Base-by-base conservation (phyloP, 108 stramenopile genomes). In the Pseudonitzschia delicatissima region DNA sequence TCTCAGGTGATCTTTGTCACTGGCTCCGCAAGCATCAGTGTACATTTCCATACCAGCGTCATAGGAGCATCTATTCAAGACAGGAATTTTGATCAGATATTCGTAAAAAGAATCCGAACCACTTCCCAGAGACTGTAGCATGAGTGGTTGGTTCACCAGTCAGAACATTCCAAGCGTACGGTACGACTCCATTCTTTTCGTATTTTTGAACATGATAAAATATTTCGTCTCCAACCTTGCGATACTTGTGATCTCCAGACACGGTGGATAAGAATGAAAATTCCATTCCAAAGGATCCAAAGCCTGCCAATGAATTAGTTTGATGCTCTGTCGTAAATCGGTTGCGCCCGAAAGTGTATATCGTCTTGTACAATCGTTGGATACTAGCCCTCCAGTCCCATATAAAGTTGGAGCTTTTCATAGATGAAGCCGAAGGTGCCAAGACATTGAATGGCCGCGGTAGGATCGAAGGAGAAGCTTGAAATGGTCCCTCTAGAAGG, bases 41-140 rank as follows among this genome's bases (percentile, higher is more conserved):
- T 61, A 61, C 72, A 61, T 67, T 67, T 51, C 50, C 64, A 73
- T 45, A 5, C 33, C 67, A 26, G n/a, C 50, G 44, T 45, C 34
- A 4, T 42, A 36, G 35, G 25, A 55, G 20, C 60, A 61, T 17
- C 60, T 26, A 61, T 61, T 48, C 45, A 72, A 36, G 5, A 69
- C n/a, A 37, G 74, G 48, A 12, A 40, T 32, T 59, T 92, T 92
- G 3, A 88, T 55, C 58, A 92, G 67, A 61, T 92, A 92, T 73
- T 92, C 90, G 67, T 86, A 87, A 62, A 81, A 84, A 21, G 70
- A 73, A 67, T 92, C 90, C 1, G 82, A 84, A 20, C 83, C 71
- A 27, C 86, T 80, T 7, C 87, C 90, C 39, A 92, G 67, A 12
- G 77, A 80, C n/a, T 5, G 73, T 52, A 21, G 6, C 4, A 15